A percentile compares a stretch with the other conserved stretches of the same genome.
These are phyloP conservation scores for Tricholoma bakamatsutake DNA, from an alignment of 768 basidiomycete species.

Conservation along the genomic window DNA sequence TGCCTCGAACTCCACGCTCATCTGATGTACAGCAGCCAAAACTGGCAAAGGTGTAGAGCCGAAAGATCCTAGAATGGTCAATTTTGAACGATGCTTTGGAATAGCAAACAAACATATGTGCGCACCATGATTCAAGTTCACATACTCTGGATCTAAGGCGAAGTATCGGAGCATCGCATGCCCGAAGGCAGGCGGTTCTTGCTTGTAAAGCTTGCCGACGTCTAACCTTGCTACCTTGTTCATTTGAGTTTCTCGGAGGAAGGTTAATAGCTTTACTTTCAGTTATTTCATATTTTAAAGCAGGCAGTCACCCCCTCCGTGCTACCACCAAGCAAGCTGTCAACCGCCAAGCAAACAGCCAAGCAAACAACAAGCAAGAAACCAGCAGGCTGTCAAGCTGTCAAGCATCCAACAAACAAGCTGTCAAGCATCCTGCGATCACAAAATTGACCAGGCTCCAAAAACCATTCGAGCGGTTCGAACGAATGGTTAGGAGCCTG, in stretches of 20 bases:
- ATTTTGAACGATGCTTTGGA: not conserved
- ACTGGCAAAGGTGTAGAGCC: constrained; percentile 47
- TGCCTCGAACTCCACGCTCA: constrained; percentile 34
- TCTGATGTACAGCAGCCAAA: constrained; percentile 28
- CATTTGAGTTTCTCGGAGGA: not conserved
- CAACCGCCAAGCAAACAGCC: too few relatives aligned
- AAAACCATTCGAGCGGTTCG: too few relatives aligned
- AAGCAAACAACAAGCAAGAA: too few relatives aligned
- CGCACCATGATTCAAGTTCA: constrained; percentile 63
- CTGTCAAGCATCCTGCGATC: too few relatives aligned
- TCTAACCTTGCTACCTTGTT: not conserved
- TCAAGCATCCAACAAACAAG: too few relatives aligned
- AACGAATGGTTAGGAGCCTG: too few relatives aligned
- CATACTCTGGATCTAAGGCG: constrained; percentile 49
- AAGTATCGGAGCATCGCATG: constrained; percentile 49
- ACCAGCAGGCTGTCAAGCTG: too few relatives aligned
- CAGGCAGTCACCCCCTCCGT: too few relatives aligned
- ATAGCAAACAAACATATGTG: constrained; percentile 17
- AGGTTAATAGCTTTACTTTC: not conserved
- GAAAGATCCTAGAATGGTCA: constrained; percentile 35
- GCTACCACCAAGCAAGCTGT: too few relatives aligned
- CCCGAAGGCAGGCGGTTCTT: constrained; percentile 42
- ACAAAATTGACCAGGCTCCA: too few relatives aligned
- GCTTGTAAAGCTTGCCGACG: constrained; percentile 16
- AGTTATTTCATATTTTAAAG: too few relatives aligned